These are phyloP conservation scores for Lyophyllum atratum DNA, from an alignment of 768 basidiomycete genomes.

Conservation along the genomic window DNA sequence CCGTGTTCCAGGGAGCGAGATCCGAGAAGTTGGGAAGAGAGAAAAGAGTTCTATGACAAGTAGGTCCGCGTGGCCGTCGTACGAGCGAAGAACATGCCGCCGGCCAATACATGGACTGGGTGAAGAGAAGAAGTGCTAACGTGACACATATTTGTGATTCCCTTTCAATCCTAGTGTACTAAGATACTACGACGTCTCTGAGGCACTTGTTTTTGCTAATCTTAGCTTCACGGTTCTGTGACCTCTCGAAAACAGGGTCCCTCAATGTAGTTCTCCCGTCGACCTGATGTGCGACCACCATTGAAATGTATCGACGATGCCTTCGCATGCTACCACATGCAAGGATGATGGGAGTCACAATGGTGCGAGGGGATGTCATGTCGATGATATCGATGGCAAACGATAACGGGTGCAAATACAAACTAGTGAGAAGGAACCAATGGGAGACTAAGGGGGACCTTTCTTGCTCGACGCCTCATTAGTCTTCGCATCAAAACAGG, in stretches of 20 bases:
- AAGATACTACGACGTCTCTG: no score
- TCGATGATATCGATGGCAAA: constrained; percentile 10
- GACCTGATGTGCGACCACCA: no score
- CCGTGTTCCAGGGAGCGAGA: constrained; percentile 36
- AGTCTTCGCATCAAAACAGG: constrained; percentile 5
- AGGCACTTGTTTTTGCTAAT: no score
- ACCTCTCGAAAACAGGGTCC: no score
- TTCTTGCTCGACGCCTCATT: constrained; percentile 2
- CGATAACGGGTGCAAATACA: constrained; percentile 6
- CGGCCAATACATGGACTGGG: constrained; percentile 12
- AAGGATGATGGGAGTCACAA: no score
- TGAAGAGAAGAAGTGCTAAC: neutral
- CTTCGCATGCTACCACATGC: no score
- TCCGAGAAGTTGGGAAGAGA: constrained; percentile 52
- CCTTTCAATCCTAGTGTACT: neutral
- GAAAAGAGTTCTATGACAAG: constrained; percentile 39
- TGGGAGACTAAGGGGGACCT: constrained; percentile 9
- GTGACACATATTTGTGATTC: constrained; percentile 1
- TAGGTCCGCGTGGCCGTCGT: neutral
- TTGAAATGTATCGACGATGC: no score
- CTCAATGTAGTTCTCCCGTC: no score
- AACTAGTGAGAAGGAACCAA: constrained; percentile 1
- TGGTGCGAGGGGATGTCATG: no score
- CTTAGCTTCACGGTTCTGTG: no score
- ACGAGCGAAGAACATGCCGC: constrained; percentile 9